These are phyloP conservation scores for Spatholobus suberectus DNA, from an alignment of 306 rosid genomes.

Conservation along the genomic window DNA sequence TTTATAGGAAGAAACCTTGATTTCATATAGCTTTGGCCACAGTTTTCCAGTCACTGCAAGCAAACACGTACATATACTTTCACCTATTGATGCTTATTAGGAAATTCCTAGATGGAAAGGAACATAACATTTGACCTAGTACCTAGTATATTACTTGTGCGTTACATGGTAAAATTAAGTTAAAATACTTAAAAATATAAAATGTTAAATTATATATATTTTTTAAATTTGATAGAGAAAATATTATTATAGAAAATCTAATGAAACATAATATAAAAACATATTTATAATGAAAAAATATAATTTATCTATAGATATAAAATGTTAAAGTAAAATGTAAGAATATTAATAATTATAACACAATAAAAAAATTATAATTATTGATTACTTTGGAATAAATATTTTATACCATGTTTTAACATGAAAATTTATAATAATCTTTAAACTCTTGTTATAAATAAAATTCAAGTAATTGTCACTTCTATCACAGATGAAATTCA, in stretches of 20 bases:
- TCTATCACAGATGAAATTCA: too few species aligned
- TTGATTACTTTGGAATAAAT: too few species aligned
- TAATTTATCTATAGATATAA: background rate
- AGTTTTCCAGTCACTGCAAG: conserved; percentile 88
- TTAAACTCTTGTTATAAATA: background rate
- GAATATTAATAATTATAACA: too few species aligned
- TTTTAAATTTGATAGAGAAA: background rate
- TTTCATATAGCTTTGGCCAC: conserved; percentile 90
- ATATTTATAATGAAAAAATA: background rate
- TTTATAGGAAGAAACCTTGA: conserved; percentile 58
- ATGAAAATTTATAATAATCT: too few species aligned
- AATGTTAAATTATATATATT: background rate
- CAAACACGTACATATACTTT: conserved; percentile 20
- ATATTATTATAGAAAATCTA: background rate
- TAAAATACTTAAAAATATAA: background rate
- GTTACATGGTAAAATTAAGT: too few species aligned
- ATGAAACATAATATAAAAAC: background rate
- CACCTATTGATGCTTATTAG: background rate
- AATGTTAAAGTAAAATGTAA: too few species aligned
- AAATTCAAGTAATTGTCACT: background rate
- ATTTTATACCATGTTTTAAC: too few species aligned
- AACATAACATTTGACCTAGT: too few species aligned
- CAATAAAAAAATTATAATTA: too few species aligned
- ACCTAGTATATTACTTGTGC: too few species aligned
- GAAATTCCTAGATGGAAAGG: background rate